Conservation (phyloP, 441 rosid species). For the Erodium trifolium region DNA sequence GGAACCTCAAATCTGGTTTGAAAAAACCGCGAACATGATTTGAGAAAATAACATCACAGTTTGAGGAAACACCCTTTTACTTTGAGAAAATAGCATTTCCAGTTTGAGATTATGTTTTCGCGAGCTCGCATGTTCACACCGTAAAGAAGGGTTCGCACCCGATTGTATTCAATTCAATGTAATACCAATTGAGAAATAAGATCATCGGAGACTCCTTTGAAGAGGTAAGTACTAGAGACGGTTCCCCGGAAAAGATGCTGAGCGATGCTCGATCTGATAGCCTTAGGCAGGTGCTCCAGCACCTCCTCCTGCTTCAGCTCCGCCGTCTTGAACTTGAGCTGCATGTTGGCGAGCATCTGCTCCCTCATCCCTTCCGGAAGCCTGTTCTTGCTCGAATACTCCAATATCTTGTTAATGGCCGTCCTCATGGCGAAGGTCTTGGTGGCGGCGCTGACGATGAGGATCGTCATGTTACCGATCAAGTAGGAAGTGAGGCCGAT, state of each 20-base stretch:
- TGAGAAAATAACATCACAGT: no score
- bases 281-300: constrained; percentile 75
- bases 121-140: no score
- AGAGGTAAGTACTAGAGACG: constrained; percentile 55
- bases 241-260: constrained; percentile 60
- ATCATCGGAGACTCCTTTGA: constrained; percentile 65
- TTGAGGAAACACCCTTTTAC: no score
- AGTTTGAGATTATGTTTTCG: no score
- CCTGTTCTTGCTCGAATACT: constrained; percentile 69
- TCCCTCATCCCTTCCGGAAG: constrained; percentile 73
- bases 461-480: constrained; percentile 95
- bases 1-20: no score
- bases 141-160: no score
- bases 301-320: constrained; percentile 85
- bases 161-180: no score
- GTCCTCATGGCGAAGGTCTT: constrained; percentile 72
- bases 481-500: constrained; percentile 82
- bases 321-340: constrained; percentile 78
- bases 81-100: no score
- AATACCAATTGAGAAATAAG: constrained; percentile 67
- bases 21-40: no score
- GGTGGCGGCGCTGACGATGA: constrained; percentile 59
- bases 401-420: constrained; percentile 60
- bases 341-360: constrained; percentile 89
- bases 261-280: constrained; percentile 76